phyloP scores from a whole-genome alignment of 1,284 basidiomycete species.

The Microbotryum saponariae region DNA sequence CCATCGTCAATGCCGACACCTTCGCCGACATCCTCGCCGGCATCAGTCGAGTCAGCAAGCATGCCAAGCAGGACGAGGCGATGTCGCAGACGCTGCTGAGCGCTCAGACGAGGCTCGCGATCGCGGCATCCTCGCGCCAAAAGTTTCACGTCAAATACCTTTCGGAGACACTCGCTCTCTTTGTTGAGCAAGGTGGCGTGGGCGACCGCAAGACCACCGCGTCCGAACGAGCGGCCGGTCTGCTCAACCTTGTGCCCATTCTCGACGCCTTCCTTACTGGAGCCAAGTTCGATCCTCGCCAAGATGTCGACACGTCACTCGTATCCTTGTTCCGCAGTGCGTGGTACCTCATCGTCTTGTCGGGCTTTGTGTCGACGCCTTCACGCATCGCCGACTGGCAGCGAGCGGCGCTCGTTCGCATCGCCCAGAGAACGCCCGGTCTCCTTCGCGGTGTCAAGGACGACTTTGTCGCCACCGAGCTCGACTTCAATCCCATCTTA shows the following conservation, averaged over 20 bases:
- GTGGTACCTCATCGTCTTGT: conserved; percentile 87
- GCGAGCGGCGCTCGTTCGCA: conserved; percentile 64
- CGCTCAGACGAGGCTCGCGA: conserved; percentile 77
- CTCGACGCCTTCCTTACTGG: conserved; percentile 84
- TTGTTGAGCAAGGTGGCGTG: conserved; percentile 82
- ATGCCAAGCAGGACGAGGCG: conserved; percentile 73
- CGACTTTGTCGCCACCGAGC: conserved; percentile 77
- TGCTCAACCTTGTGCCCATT: conserved; percentile 59
- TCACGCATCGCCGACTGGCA: conserved; percentile 58
- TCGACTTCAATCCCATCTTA: conserved; percentile 89
- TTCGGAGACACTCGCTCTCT: conserved; percentile 74
- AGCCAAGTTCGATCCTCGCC: conserved; percentile 59
- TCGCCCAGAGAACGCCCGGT: conserved; percentile 79
- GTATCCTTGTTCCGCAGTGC: conserved; percentile 81
- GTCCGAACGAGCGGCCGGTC: conserved; percentile 4
- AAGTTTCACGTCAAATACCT: conserved; percentile 73
- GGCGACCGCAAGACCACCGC: conserved; percentile 6
- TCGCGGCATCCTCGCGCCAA: conserved; percentile 61
- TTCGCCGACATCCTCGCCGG: conserved; percentile 78
- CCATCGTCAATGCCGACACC: conserved; percentile 64
- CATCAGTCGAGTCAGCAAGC: conserved; percentile 78
- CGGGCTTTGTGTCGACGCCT: conserved; percentile 57
- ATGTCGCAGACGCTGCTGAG: conserved; percentile 81
- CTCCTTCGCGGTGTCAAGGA: conserved; percentile 73
- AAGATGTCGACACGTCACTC: conserved; percentile 51